Evolutionary conservation across 441 rosid genomes (phyloP), one percentile per base, ranked within the genome.

Genomic region (Gossypium aridum): DNA sequence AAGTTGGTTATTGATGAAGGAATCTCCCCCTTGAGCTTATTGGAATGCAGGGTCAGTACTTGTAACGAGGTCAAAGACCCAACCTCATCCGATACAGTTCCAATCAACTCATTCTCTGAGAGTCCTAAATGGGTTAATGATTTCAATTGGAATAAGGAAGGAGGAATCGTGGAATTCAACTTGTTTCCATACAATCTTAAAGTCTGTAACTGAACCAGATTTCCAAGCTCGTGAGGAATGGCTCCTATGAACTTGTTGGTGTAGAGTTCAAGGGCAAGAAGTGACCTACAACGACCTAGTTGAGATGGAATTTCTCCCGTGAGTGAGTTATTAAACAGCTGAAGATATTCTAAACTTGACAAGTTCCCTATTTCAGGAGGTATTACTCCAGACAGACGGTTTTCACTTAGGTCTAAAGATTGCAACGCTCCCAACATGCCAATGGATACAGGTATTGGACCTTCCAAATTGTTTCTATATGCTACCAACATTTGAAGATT

Each of bases 211-310:
- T 80, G 75, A 57, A 71, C 77, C 82, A 92, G 78, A 70, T 87
- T 86, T 70, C 96, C 96, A 9, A 94, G 79, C 83, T 87, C 92
- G 2, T 75, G 26, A 26, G 98, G 98, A 67, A 94, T 89, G 28
- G 71, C 64, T 74, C 97, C 97, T 1, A 76, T 84, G 79, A 94
- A 74, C 68, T 74, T 79, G 71, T 92, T 94, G 3, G 0, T 45
- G 71, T 87, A 83, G 31, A 94, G 78, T 66, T 86, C 94, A 75
- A 94, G 91, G 28, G 75, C 49, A 2, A 68, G 66, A 66, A 92
- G 90, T 65, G 80, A 82, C 77, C 56, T 81, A 70, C 97, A 94
- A 5, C 7, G 71, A 7, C 93, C 83, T 22, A 87, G 76, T 60
- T 84, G 92, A 59, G 83, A 63, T 0, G 98, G 94, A 80, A 94